These are phyloP conservation scores for Rubroshorea leprosula DNA, from an alignment of 345 rosid genomes.

Conservation along the genomic window DNA sequence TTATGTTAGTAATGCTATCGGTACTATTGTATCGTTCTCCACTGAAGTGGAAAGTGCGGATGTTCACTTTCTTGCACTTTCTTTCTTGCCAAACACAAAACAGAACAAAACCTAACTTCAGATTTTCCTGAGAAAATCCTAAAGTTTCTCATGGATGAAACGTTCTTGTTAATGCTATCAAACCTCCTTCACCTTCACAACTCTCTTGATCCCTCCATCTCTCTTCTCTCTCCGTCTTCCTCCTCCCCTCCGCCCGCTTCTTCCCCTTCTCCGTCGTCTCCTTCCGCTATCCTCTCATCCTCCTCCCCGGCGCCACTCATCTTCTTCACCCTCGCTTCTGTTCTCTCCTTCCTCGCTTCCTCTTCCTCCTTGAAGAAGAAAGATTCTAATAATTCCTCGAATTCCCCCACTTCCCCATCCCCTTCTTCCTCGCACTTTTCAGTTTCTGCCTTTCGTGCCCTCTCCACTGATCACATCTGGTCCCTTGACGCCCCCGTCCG, in stretches of 20 bases:
- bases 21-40: background rate
- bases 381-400: conserved; percentile 12
- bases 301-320: conserved; percentile 52
- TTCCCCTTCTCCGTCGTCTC: conserved; percentile 27
- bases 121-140: background rate
- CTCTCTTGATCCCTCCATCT: conserved; percentile 65
- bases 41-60: too few relatives aligned
- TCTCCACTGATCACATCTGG: conserved; percentile 89
- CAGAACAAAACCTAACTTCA: background rate
- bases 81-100: background rate
- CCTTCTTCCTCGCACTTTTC: conserved; percentile 60
- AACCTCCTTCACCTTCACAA: conserved; percentile 90
- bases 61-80: background rate
- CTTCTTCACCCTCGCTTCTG: conserved; percentile 53
- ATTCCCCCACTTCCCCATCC: conserved; percentile 37
- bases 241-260: conserved; percentile 35
- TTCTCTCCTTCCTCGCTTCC: conserved; percentile 49
- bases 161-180: conserved; percentile 77
- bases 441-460: conserved; percentile 82
- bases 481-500: conserved; percentile 68
- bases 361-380: conserved; percentile 16
- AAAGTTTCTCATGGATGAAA: conserved; percentile 60
- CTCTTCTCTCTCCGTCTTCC: conserved; percentile 49
- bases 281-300: conserved; percentile 43
- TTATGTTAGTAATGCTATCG: background rate